Evolutionary conservation across 306 rosid species (phyloP), one percentile per base, ranked within the genome.

Genomic region (Quercus gilva): DNA sequence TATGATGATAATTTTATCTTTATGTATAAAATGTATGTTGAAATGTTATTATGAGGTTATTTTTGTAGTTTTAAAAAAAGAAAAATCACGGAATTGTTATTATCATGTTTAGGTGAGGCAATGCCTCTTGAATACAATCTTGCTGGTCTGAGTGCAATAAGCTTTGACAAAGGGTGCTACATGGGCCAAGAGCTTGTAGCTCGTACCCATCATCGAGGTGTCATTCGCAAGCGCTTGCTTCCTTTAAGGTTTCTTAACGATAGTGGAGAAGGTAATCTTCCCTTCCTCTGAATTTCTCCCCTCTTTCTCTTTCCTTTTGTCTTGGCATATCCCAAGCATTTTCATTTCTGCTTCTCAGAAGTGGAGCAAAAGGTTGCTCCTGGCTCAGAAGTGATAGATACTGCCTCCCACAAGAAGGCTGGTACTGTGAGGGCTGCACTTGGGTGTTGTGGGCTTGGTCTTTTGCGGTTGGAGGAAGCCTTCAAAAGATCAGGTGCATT

Each of bases 161-260:
- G 97, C 90, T 95, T 95, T 69, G 97, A 95, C 80, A 95, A 95
- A 89, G 99, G 97, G 57, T 95, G 99, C 78, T 92, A 95, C 73
- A 90, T 95, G 13, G 99, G 99, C 64, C 98, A 92, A 77, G 98
- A 95, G 80, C 89, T 95, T 82, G 79, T 91, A 73, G 99, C 98
- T 77, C 95, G 96, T 23, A 91, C 98, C 0, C 94, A 95, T 81
- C 98, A 95, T 84, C 84, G 92, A 49, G 99, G 99, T 65, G 90
- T 92, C 65, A 92, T 95, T 81, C 85, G 97, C 35, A 91, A 95
- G 83, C 97, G 98, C 13, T 55, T 91, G 72, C 76, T 91, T 77
- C 96, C 98, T 75, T 74, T 92, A 72, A 91, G 84, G 78, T 92
- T 92, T 83, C 77, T 88, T 2, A 84, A 77, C 19, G 80, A 76